phyloP scores from a whole-genome alignment of 306 rosid species.

The Corylus americana region DNA sequence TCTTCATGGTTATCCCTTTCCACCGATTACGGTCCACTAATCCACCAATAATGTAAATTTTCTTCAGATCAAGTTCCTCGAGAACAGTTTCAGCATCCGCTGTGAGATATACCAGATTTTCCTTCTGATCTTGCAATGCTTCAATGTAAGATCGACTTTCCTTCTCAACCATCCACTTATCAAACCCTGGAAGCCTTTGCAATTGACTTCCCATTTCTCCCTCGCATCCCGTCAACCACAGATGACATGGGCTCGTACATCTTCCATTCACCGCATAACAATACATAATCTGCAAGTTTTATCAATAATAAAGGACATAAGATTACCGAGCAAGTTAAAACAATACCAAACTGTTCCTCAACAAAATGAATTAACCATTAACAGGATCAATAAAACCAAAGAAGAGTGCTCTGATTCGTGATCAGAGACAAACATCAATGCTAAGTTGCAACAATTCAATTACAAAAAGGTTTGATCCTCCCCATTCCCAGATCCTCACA shows the following conservation, averaged over 20 bases:
- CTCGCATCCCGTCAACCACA: conserved; percentile 83
- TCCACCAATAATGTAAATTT: conserved; percentile 80
- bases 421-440: background rate
- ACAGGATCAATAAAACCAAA: background rate
- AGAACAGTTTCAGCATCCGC: conserved; percentile 86
- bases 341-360: background rate
- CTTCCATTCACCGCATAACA: conserved; percentile 86
- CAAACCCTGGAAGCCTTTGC: conserved; percentile 73
- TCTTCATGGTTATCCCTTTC: conserved; percentile 89
- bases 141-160: conserved; percentile 70
- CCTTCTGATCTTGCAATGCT: conserved; percentile 66
- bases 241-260: conserved; percentile 68
- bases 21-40: conserved; percentile 89
- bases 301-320: conserved; percentile 6
- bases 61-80: conserved; percentile 75
- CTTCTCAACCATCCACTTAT: conserved; percentile 79
- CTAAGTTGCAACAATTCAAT: background rate
- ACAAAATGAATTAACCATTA: background rate
- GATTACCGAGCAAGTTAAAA: background rate
- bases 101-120: conserved; percentile 73
- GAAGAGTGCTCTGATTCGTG: background rate
- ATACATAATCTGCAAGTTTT: conserved; percentile 71
- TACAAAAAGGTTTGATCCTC: no score
- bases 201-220: conserved; percentile 74
- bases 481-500: no score